Percentiles rank a stretch among this genome's conserved stretches.
Evolutionary conservation across 2,329 filamentous ascomycete species (phyloP).

Genomic region (Colletotrichum kahawae): DNA sequence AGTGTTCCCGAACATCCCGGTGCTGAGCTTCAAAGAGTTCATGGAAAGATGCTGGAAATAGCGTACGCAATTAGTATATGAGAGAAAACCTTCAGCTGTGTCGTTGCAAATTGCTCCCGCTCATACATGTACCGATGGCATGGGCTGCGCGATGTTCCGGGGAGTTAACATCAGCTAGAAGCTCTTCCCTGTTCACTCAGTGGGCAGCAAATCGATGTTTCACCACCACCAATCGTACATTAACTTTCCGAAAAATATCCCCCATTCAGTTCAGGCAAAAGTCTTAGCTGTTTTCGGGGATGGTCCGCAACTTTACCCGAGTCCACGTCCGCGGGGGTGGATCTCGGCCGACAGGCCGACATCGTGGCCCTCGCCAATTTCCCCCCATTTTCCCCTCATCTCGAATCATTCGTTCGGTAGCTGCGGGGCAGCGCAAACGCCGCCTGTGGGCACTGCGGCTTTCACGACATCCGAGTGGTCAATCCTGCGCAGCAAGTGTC

Average conservation of each 20-base stretch:
- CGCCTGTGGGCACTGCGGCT: conserved; percentile 9
- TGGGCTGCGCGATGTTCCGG: background rate
- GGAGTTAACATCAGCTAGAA: background rate
- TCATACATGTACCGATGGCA: background rate
- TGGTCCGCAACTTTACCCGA: background rate
- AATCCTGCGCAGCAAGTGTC: background rate
- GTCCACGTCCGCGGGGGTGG: background rate
- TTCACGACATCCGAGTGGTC: conserved; percentile 11
- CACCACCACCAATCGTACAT: background rate
- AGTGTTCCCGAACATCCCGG: background rate
- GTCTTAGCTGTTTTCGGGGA: background rate
- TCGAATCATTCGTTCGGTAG: background rate
- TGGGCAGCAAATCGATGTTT: background rate
- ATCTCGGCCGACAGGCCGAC: background rate
- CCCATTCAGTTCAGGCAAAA: background rate
- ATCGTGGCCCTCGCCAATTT: background rate
- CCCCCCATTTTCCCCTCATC: background rate
- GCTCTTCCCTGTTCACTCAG: background rate
- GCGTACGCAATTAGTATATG: background rate
- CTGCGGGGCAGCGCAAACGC: conserved; percentile 3
- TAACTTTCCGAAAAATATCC: background rate
- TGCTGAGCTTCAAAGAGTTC: background rate
- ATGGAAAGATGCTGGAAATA: background rate
- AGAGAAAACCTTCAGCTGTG: background rate
- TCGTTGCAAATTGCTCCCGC: background rate